phyloP scores from a whole-genome alignment of 179 eudicot genomes.

The Patellifolia procumbens region DNA sequence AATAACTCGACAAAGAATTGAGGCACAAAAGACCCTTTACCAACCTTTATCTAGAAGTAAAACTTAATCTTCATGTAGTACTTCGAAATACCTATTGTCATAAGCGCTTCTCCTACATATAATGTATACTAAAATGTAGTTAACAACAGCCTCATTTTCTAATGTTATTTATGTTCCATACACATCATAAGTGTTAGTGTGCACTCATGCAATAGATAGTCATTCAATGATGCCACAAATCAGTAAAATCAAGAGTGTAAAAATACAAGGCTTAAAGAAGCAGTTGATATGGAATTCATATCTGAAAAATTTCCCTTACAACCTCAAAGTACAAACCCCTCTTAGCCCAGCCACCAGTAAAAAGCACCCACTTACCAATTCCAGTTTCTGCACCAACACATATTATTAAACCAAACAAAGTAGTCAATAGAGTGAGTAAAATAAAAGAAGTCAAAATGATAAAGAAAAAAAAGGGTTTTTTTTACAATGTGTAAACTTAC shows the following conservation, averaged over 20 bases:
- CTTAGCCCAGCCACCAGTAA: constrained; percentile 96
- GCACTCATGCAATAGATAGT: background rate
- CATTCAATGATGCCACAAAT: no score
- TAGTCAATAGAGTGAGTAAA: background rate
- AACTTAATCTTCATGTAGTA: no score
- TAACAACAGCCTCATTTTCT: background rate
- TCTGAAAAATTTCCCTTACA: constrained; percentile 70
- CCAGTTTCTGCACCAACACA: constrained; percentile 72
- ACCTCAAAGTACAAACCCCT: constrained; percentile 72
- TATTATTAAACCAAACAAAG: background rate
- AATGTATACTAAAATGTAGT: no score
- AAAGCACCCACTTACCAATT: constrained; percentile 80
- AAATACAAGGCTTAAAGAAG: background rate
- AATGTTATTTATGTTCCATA: background rate
- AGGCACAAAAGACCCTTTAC: background rate
- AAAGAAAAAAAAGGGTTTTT: background rate
- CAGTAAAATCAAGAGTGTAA: background rate
- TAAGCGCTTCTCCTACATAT: background rate
- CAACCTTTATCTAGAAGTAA: background rate
- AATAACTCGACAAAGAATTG: background rate
- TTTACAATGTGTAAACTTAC: no score
- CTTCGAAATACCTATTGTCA: no score
- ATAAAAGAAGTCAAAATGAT: background rate
- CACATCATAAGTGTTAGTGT: background rate
- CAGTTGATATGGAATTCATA: constrained; percentile 28